phyloP scores from a whole-genome alignment of 768 basidiomycete species.

The Rubroboletus satanas region DNA sequence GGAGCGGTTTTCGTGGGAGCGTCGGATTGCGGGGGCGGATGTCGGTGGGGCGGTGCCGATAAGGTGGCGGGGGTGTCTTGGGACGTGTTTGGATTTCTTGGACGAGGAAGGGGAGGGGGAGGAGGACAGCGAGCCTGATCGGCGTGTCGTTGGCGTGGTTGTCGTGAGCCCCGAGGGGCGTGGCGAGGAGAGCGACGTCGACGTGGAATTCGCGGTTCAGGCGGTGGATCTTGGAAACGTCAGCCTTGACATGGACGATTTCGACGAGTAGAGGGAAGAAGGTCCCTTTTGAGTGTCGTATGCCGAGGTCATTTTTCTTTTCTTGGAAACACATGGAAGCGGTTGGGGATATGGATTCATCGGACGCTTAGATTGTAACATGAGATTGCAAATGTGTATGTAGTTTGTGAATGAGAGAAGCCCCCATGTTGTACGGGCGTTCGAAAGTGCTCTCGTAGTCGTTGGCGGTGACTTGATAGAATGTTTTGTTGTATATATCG shows the following conservation, averaged over 20 bases:
- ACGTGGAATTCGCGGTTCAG: conserved; percentile 18
- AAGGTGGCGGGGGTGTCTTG: conserved; percentile 65
- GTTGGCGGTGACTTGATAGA: background rate
- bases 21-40: conserved; percentile 45
- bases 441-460: too few species aligned
- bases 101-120: conserved; percentile 14
- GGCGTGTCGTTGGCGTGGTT: background rate
- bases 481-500: background rate
- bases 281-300: background rate
- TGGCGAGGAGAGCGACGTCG: conserved; percentile 7
- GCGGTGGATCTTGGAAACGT: conserved; percentile 16
- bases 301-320: background rate
- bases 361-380: conserved; percentile 10
- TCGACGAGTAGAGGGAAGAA: conserved; percentile 16
- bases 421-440: background rate
- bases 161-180: background rate
- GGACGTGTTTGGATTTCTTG: conserved; percentile 61
- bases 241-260: conserved; percentile 25
- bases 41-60: conserved; percentile 56
- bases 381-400: conserved; percentile 1
- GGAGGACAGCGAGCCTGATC: background rate
- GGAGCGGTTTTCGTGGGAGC: conserved; percentile 66
- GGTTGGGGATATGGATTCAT: background rate
- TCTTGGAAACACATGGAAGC: background rate
- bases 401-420: background rate